Conservation (phyloP, 192 early-diverging fungal genomes). For the Coemansia sp. region DNA sequence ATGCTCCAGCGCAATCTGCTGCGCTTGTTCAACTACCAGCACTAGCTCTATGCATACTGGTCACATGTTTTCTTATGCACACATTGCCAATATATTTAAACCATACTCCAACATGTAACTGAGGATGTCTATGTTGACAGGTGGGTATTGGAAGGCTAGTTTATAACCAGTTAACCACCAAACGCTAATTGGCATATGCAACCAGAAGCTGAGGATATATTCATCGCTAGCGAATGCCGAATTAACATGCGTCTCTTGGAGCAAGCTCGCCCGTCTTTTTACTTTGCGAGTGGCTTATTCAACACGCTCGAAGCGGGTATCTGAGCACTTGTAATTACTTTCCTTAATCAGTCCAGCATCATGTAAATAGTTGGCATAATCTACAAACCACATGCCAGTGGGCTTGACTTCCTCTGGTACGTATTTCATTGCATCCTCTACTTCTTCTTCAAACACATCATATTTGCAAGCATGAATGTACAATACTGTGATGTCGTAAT, state of each 20-base stretch:
- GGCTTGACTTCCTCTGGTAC: neutral
- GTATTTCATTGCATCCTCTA: neutral
- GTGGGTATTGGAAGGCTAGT: no score
- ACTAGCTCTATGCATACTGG: slow-evolving; percentile 8
- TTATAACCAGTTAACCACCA: no score
- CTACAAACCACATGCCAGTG: neutral
- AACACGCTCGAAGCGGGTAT: neutral
- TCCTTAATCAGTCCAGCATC: neutral
- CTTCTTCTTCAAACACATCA: neutral
- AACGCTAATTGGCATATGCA: neutral
- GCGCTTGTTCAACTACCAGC: slow-evolving; percentile 76
- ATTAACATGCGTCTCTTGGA: neutral
- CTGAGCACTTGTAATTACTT: neutral
- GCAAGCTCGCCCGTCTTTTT: neutral
- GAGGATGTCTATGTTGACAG: neutral
- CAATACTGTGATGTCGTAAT: neutral
- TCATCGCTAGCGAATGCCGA: neutral
- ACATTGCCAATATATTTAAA: neutral
- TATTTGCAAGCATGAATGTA: neutral
- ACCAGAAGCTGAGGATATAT: neutral
- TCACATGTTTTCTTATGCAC: neutral
- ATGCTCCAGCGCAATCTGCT: slow-evolving; percentile 98
- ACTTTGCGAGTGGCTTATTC: neutral
- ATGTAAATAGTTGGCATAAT: neutral
- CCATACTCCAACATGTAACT: neutral